Conservation (phyloP, 768 basidiomycete species). For the Leccinellum luteum region DNA sequence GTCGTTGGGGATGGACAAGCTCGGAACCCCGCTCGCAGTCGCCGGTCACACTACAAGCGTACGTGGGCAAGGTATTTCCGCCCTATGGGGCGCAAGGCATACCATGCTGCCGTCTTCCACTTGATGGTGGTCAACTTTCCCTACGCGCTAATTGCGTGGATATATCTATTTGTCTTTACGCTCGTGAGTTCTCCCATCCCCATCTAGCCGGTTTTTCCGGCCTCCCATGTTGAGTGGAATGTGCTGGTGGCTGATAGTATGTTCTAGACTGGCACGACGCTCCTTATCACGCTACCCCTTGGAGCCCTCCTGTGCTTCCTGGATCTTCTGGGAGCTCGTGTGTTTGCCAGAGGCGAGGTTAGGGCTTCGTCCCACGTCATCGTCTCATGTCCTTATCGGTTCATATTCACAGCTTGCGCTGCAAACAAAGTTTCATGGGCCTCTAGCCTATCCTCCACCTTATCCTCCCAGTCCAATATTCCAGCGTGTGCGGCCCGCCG, state of each 20-base stretch:
- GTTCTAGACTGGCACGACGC: slow-evolving; percentile 68
- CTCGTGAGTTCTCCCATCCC: slow-evolving; percentile 50
- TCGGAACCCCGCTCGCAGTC: not conserved
- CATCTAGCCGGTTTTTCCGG: not conserved
- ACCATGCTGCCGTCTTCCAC: slow-evolving; percentile 67
- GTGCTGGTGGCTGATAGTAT: slow-evolving; percentile 16
- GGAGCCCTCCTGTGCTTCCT: slow-evolving; percentile 78
- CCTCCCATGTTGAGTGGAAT: slow-evolving; percentile 5
- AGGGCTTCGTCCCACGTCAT: slow-evolving; percentile 11
- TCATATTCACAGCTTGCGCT: slow-evolving; percentile 49
- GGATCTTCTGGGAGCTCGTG: slow-evolving; percentile 69
- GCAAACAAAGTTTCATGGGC: slow-evolving; percentile 68
- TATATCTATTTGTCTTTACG: slow-evolving; percentile 78
- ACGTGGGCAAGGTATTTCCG: slow-evolving; percentile 61
- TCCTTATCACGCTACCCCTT: slow-evolving; percentile 75
- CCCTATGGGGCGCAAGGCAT: slow-evolving; percentile 54
- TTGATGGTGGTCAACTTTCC: slow-evolving; percentile 75
- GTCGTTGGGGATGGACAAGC: slow-evolving; percentile 1
- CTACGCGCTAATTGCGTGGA: slow-evolving; percentile 72
- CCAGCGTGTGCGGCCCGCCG: slow-evolving; percentile 54
- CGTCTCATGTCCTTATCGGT: slow-evolving; percentile 11
- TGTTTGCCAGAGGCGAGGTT: slow-evolving; percentile 71
- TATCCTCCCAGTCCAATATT: slow-evolving; percentile 75
- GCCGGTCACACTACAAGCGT: slow-evolving; percentile 15
- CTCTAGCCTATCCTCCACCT: slow-evolving; percentile 59